A percentile compares a stretch with the other conserved stretches of the same genome.
phyloP scores from a whole-genome alignment of 345 rosid genomes.

The Populus simonii region DNA sequence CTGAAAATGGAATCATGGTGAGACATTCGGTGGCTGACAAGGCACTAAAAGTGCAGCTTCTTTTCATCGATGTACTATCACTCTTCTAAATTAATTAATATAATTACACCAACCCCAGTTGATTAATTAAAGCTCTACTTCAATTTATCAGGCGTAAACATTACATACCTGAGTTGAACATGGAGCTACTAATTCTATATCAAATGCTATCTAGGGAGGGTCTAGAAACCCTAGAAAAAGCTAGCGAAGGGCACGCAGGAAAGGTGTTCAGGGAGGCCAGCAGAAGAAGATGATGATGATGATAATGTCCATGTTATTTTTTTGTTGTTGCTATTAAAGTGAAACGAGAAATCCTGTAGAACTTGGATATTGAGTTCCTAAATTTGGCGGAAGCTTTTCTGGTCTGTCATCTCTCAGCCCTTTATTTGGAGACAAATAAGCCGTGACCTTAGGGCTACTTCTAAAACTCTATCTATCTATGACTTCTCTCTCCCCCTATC shows the following conservation, averaged over 20 bases:
- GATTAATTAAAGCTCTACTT: no score
- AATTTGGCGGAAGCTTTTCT: slow-evolving; percentile 32
- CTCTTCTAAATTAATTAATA: no score
- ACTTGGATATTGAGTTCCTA: slow-evolving; percentile 30
- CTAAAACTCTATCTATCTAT: neutral
- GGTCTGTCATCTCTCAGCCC: slow-evolving; percentile 23
- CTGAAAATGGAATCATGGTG: neutral
- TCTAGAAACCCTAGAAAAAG: slow-evolving; percentile 38
- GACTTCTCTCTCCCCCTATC: neutral
- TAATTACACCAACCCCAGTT: neutral
- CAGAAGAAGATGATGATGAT: slow-evolving; percentile 13
- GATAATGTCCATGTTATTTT: slow-evolving; percentile 17
- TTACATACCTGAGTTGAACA: slow-evolving; percentile 36
- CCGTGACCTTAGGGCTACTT: slow-evolving; percentile 6
- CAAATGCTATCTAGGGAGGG: slow-evolving; percentile 26
- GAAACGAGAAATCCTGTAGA: slow-evolving; percentile 6
- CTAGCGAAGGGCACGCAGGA: neutral
- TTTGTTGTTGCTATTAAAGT: slow-evolving; percentile 3
- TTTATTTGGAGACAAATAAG: slow-evolving; percentile 28
- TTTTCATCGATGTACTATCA: neutral
- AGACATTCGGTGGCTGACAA: neutral
- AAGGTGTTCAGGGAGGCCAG: slow-evolving; percentile 26
- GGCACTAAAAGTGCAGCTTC: neutral
- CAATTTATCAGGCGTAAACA: neutral
- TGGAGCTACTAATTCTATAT: slow-evolving; percentile 32